Base-by-base conservation (phyloP, 2,329 filamentous ascomycete genomes). In the Sporothrix inflata region DNA sequence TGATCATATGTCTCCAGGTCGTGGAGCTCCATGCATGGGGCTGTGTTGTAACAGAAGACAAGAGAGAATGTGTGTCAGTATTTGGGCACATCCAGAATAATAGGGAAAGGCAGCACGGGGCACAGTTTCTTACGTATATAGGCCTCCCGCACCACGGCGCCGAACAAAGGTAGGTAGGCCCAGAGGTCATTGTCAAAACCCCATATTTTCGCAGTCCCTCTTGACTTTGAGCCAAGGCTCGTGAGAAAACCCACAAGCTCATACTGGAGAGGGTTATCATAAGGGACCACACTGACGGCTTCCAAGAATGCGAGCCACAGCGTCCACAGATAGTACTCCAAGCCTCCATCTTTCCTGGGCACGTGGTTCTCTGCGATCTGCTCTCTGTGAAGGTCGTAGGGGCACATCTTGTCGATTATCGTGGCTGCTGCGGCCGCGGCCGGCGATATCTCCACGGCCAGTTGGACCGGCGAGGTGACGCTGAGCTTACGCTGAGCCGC, bases 231-330 rank as follows among this genome's bases (percentile, higher is more conserved):
- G 8, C 21, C 14, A 12, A 65, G 38, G 60, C 38, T 65, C 38
- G 2, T 4, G 19, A 65, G 60, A 16, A 65, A 65, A 1, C 57
- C 60, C 21, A 45, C 4, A 21, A 65, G 60, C 21, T 65, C 38
- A 21, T 65, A 65, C 21, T 65, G 60, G 5, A 65, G 60, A 45
- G 60, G n/a, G 9, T 19, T 45, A n/a, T 65, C 60, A 38, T 65
- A 45, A 1, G 60, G 60, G 5, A 65, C 60, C 5, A 40, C n/a
- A 3, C 16, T 45, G 60, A 65, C 21, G n/a, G n/a, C 21, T 1
- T 42, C 38, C 11, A 45, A 24, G 21, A 65, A 65, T 4, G 16
- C 38, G 14, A 2, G 2, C 60, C 60, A 65, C 60, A 65, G n/a
- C 2, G 8, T 9, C 19, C 12, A 27, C 12, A 65, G 7, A 42